phyloP scores from a whole-genome alignment of 192 early-diverging fungal species.

The Nowakowskiella sp. region DNA sequence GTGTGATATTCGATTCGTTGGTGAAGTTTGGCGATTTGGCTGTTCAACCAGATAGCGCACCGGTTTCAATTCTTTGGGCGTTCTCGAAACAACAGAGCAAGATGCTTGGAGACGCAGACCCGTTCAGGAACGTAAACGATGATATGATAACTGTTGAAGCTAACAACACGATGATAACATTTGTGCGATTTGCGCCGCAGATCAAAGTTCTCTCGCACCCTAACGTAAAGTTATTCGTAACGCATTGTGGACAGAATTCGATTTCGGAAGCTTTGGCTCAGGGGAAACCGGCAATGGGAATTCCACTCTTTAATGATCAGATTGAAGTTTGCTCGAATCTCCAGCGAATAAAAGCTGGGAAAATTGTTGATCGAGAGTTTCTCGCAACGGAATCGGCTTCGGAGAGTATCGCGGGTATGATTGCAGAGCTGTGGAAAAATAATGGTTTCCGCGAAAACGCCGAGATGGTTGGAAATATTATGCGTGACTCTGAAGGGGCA shows the following conservation, averaged over 20 bases:
- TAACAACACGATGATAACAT: neutral
- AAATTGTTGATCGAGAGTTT: too few species aligned
- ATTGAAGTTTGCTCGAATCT: too few species aligned
- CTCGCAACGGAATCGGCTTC: too few species aligned
- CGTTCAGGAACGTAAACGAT: neutral
- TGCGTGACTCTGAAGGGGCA: too few species aligned
- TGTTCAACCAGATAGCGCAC: too few species aligned
- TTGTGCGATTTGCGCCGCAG: neutral
- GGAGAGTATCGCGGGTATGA: too few species aligned
- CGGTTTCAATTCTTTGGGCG: neutral
- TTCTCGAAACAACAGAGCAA: neutral
- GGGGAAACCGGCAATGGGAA: neutral
- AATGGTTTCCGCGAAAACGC: too few species aligned
- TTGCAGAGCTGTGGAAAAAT: too few species aligned
- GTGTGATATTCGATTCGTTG: neutral
- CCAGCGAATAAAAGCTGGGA: too few species aligned
- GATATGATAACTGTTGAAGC: neutral
- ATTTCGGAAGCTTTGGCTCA: neutral
- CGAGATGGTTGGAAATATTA: too few species aligned
- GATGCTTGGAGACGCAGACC: neutral
- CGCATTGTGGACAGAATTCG: neutral
- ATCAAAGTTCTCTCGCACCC: neutral
- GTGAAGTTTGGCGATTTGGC: too few species aligned
- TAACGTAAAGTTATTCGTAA: neutral
- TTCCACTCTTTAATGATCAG: neutral